Evolutionary conservation across 2,329 filamentous ascomycete species (phyloP).

Genomic region (Aureobasidium zeae): DNA sequence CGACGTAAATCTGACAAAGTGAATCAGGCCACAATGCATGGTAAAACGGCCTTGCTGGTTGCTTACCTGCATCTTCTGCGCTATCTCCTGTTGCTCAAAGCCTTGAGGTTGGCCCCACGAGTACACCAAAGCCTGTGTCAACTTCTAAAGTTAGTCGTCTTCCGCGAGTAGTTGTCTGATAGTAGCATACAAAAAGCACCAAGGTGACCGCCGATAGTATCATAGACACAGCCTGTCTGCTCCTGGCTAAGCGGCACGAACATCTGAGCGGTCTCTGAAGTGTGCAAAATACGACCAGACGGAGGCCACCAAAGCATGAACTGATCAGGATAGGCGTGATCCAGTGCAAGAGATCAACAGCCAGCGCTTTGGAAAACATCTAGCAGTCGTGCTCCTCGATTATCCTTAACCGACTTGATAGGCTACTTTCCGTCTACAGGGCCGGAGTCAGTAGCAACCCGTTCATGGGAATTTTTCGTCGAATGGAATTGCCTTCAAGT

Average conservation of each 20-base stretch:
- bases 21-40: background rate
- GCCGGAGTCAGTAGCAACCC: slow-evolving; percentile 2
- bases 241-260: slow-evolving; percentile 20
- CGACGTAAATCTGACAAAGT: slow-evolving; percentile 4
- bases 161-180: background rate
- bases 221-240: background rate
- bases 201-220: slow-evolving; percentile 1
- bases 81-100: background rate
- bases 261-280: slow-evolving; percentile 23
- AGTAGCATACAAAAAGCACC: slow-evolving; percentile 3
- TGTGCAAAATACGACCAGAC: slow-evolving; percentile 23
- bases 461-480: background rate
- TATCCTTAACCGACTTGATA: slow-evolving; percentile 7
- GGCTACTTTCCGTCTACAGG: slow-evolving; percentile 5
- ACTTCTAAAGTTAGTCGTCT: slow-evolving; percentile 1
- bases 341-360: slow-evolving; percentile 23
- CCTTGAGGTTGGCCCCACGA: background rate
- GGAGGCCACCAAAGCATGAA: slow-evolving; percentile 23
- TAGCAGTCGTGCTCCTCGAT: slow-evolving; percentile 11
- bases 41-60: background rate
- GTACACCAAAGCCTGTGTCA: slow-evolving; percentile 6
- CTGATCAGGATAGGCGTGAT: slow-evolving; percentile 21
- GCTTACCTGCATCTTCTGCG: slow-evolving; percentile 9
- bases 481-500: background rate
- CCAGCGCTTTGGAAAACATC: slow-evolving; percentile 10